Evolutionary conservation across 441 rosid genomes (phyloP).

Genomic region (Hura crepitans): DNA sequence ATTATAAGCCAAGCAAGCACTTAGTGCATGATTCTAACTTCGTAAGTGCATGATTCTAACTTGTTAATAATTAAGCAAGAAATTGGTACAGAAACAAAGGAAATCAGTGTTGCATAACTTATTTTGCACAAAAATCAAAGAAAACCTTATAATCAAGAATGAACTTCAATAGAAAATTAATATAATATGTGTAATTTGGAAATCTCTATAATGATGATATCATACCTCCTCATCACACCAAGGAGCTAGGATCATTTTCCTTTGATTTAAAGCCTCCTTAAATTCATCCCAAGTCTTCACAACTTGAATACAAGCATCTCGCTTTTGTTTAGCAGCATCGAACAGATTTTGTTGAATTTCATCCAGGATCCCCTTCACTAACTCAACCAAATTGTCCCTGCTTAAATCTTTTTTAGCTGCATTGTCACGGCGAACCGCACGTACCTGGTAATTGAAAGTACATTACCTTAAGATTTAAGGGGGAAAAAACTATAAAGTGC

Average conservation of each 20-base stretch:
- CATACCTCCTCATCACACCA: constrained; percentile 95
- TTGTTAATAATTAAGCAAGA: not conserved
- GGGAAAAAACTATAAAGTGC: not conserved
- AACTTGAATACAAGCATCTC: constrained; percentile 70
- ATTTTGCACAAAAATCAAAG: not conserved
- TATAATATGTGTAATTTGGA: not conserved
- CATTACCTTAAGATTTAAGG: constrained; percentile 9
- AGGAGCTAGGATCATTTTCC: constrained; percentile 91
- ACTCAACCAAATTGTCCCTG: constrained; percentile 56
- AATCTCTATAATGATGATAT: not conserved
- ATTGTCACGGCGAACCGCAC: constrained; percentile 87
- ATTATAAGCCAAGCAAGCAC: not conserved
- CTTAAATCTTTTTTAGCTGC: constrained; percentile 67
- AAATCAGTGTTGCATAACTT: not conserved
- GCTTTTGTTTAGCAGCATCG: constrained; percentile 61
- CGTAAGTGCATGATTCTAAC: not conserved
- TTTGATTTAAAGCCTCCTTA: constrained; percentile 62
- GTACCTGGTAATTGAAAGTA: constrained; percentile 46
- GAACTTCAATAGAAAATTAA: constrained; percentile 2
- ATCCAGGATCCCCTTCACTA: constrained; percentile 51
- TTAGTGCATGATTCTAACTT: not conserved
- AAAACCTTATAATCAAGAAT: constrained; percentile 4
- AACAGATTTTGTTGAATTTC: constrained; percentile 67
- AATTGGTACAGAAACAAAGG: not conserved
- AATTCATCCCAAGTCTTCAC: constrained; percentile 89